phyloP scores from a whole-genome alignment of 176 grass and related monocot species.

The Bothriochloa decipiens region DNA sequence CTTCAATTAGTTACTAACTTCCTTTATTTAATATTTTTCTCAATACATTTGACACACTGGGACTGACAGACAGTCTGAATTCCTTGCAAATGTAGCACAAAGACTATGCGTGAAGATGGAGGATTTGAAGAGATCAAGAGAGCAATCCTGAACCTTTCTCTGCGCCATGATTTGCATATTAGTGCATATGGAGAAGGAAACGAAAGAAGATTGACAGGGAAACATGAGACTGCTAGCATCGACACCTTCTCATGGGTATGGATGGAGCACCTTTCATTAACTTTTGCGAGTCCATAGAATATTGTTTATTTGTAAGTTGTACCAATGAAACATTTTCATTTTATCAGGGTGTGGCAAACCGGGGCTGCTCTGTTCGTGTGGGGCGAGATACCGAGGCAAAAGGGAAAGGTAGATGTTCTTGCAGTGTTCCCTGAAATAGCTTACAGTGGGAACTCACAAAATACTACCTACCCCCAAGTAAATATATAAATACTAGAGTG shows the following conservation, averaged over 20 bases:
- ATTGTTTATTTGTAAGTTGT: conserved; percentile 4
- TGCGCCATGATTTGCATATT: conserved; percentile 89
- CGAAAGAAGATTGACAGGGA: conserved; percentile 86
- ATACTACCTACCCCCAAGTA: background rate
- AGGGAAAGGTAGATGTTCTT: conserved; percentile 78
- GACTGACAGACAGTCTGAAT: conserved; percentile 21
- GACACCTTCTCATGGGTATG: conserved; percentile 95
- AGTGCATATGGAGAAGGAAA: conserved; percentile 99
- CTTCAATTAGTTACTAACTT: background rate
- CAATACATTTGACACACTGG: background rate
- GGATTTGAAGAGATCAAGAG: conserved; percentile 94
- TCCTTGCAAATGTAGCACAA: conserved; percentile 68
- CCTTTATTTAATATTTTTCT: background rate
- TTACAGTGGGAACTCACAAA: conserved; percentile 18
- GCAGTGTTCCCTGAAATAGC: background rate
- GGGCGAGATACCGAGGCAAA: conserved; percentile 87
- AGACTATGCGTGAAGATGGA: conserved; percentile 89
- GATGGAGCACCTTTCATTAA: background rate
- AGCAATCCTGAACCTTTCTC: conserved; percentile 94
- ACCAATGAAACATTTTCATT: conserved; percentile 24
- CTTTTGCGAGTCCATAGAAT: background rate
- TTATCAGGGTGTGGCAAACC: conserved; percentile 93
- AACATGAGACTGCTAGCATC: conserved; percentile 95
- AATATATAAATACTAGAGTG: conserved; percentile 26
- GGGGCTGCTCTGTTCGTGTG: conserved; percentile 95